Base-by-base conservation (phyloP, 306 rosid genomes). In the Senna tora region DNA sequence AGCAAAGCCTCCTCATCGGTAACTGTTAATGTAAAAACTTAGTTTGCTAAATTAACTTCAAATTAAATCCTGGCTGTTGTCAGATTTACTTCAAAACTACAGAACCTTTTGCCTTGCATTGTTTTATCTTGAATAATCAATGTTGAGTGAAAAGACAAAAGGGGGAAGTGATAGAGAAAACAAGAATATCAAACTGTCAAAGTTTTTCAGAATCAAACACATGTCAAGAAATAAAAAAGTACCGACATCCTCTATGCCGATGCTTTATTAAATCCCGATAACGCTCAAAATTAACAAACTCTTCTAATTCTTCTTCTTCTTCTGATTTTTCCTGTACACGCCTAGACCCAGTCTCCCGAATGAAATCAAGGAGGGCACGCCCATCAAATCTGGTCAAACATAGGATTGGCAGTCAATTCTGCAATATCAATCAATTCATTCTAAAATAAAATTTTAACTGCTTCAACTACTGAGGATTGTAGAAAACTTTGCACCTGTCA, bases 181-280 rank as follows among this genome's bases (percentile, higher is more conserved):
- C 65, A 41, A 68, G 15, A 67, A 71, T 38, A 77, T 36, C 50
- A 75, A 53, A 53, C 55, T 62, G 64, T 67, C 54, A 55, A 67
- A 80, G 73, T 62, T 67, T 60, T 83, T 69, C 46, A 46, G 82
- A 79, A 70, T 79, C 79, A 76, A 83, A 80, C 73, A 71, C 81
- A 49, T 63, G 75, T 78, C 74, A 67, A 28, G 67, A 86, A 80
- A 83, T 76, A 42, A 84, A 91, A 84, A 94, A 89, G 96, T 94
- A 94, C 99, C 97, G 95, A 91, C 97, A 94, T 94, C 99, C 99
- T 94, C 99, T 92, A 84, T 94, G 97, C 69, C 87, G 97, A 89
- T 91, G 97, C 97, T 91, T 94, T 89, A 94, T 77, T 88, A 94
- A 94, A 91, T 94, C 99, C 94, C 97, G 96, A 83, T 89, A 94